Percentiles rank a stretch among this genome's conserved stretches.
Conservation (phyloP, 2,329 filamentous ascomycete genomes). For the Trichoderma sp. region DNA sequence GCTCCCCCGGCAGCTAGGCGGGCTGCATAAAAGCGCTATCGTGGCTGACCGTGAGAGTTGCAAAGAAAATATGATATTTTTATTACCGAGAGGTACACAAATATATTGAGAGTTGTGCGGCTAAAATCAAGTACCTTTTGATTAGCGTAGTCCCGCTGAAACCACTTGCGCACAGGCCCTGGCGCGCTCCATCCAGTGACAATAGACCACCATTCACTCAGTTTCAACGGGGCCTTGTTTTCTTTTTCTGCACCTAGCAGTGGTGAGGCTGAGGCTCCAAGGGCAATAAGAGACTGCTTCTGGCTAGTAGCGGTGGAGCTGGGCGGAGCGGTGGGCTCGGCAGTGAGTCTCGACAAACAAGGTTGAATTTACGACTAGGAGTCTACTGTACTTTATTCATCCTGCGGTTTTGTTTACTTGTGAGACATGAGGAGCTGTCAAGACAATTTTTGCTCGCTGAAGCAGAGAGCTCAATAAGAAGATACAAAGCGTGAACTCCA, state of each 20-base stretch:
- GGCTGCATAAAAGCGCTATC: constrained; percentile 19
- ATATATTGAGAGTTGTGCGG: accelerated
- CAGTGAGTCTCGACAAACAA: constrained; percentile 2
- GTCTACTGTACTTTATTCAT: not conserved
- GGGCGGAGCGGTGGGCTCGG: constrained; percentile 1
- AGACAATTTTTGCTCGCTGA: not conserved
- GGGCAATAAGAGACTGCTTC: constrained; percentile 7
- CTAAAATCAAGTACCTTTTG: too few relatives aligned
- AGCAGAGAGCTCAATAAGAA: not conserved
- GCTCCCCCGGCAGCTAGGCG: not conserved
- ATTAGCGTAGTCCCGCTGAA: too few relatives aligned
- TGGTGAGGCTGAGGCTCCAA: constrained; percentile 19
- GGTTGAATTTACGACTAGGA: not conserved
- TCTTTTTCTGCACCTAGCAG: not conserved
- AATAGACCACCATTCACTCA: not conserved
- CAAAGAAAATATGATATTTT: not conserved
- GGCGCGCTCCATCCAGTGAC: too few relatives aligned
- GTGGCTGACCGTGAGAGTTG: constrained; percentile 9
- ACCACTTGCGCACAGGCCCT: too few relatives aligned
- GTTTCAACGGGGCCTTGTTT: not conserved
- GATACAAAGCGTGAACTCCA: too few relatives aligned
- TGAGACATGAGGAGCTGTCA: not conserved
- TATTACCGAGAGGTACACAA: too few relatives aligned
- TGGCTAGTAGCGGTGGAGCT: constrained; percentile 5
- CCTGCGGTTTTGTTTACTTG: not conserved